Percentiles rank a stretch among this genome's conserved stretches.
Evolutionary conservation across 768 basidiomycete species (phyloP).

Genomic region (Mycena sanguinolenta): DNA sequence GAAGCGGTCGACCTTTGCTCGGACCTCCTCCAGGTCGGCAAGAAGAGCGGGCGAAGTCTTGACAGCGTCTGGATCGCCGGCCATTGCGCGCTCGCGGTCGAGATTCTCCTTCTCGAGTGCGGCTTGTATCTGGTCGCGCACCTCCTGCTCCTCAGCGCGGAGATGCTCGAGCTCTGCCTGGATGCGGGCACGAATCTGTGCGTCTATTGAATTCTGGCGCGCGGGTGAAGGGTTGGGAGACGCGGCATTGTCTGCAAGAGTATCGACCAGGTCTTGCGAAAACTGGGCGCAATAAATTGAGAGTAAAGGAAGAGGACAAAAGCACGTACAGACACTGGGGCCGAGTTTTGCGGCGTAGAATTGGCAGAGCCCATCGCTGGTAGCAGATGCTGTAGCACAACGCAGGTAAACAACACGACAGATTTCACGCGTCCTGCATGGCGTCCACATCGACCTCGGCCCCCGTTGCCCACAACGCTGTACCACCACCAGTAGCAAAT

Average conservation of each 20-base stretch:
- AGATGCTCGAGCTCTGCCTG: constrained; percentile 75
- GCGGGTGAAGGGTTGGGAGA: constrained; percentile 72
- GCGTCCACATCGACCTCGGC: constrained; percentile 61
- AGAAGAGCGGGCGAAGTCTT: constrained; percentile 74
- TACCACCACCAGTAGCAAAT: constrained; percentile 74
- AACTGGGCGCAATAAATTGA: constrained; percentile 63
- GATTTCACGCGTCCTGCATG: background rate
- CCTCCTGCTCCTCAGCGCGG: constrained; percentile 75
- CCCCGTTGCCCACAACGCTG: constrained; percentile 79
- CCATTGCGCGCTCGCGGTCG: constrained; percentile 75
- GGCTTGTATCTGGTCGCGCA: constrained; percentile 79
- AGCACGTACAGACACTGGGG: constrained; percentile 20
- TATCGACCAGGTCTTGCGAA: constrained; percentile 85
- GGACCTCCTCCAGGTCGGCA: constrained; percentile 83
- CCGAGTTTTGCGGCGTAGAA: constrained; percentile 26
- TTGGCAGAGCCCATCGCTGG: constrained; percentile 28
- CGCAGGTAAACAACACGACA: too few species aligned
- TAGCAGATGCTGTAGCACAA: background rate
- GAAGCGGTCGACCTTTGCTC: constrained; percentile 79
- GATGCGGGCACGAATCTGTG: constrained; percentile 79
- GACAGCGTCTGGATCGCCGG: constrained; percentile 57
- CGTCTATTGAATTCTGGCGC: constrained; percentile 81
- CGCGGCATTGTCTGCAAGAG: constrained; percentile 75
- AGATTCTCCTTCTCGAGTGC: constrained; percentile 92
- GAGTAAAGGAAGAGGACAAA: background rate